Evolutionary conservation across 495 filamentous ascomycete species (phyloP).

Genomic region (Amorphotheca resinae): DNA sequence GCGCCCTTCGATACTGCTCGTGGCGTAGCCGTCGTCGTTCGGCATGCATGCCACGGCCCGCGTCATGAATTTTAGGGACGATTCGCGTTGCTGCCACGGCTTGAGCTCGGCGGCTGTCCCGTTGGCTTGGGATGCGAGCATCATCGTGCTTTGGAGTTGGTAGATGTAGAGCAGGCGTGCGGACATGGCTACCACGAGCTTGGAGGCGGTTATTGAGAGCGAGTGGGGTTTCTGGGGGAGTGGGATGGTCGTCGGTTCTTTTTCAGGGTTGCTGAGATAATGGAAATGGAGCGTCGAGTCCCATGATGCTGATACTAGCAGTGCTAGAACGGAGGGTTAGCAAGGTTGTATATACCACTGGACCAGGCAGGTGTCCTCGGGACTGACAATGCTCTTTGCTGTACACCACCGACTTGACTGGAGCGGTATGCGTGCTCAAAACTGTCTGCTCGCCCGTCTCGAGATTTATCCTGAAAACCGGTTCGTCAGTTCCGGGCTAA

Average conservation of each 20-base stretch:
- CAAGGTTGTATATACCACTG: not conserved
- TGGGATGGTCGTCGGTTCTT: conserved; percentile 41
- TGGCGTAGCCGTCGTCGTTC: conserved; percentile 83
- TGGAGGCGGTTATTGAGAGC: conserved; percentile 64
- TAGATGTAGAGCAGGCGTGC: conserved; percentile 84
- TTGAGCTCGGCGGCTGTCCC: conserved; percentile 36
- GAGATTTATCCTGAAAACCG: conserved; percentile 55
- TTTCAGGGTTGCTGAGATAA: conserved; percentile 34
- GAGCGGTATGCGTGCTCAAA: conserved; percentile 63
- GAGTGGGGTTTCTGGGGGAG: conserved; percentile 82
- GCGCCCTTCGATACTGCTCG: conserved; percentile 78
- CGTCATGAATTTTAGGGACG: conserved; percentile 89
- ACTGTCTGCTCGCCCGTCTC: conserved; percentile 56
- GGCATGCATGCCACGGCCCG: conserved; percentile 94
- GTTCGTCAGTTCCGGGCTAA: too few species aligned
- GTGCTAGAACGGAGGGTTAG: conserved; percentile 22
- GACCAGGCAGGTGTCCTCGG: too few species aligned
- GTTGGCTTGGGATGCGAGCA: conserved; percentile 37
- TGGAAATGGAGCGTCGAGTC: conserved; percentile 83
- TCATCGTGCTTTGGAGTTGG: conserved; percentile 58
- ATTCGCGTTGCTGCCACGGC: conserved; percentile 85
- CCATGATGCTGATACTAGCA: conserved; percentile 87
- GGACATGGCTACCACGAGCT: conserved; percentile 93
- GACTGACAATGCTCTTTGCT: conserved; percentile 55
- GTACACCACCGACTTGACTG: conserved; percentile 76